A percentile compares a stretch with the other conserved stretches of the same genome.
Evolutionary conservation across 1,284 basidiomycete genomes (phyloP).

Genomic region (Cutaneotrichosporon curvatum): DNA sequence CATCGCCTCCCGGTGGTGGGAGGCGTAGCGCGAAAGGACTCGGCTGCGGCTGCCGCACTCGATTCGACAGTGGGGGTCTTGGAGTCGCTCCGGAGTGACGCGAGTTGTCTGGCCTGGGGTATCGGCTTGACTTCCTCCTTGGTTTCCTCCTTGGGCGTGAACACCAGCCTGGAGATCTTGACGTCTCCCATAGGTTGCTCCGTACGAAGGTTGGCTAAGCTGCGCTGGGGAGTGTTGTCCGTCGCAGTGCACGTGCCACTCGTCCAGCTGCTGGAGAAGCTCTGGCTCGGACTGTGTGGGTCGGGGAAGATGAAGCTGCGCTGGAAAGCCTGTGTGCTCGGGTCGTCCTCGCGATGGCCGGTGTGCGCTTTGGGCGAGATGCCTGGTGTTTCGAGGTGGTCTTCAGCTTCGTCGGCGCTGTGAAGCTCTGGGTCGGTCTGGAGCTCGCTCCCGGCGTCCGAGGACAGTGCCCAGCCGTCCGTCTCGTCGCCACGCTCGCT

Average conservation of each 20-base stretch:
- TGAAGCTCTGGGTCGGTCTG: not conserved
- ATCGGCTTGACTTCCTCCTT: not conserved
- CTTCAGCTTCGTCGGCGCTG: not conserved
- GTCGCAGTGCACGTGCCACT: not conserved
- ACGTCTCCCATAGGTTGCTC: too few species aligned
- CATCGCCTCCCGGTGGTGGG: not conserved
- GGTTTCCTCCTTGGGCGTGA: not conserved
- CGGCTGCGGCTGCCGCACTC: not conserved
- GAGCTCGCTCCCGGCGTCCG: slow-evolving; percentile 1
- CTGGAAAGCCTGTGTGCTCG: slow-evolving; percentile 7
- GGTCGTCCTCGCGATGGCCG: not conserved
- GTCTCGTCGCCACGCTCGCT: slow-evolving; percentile 5
- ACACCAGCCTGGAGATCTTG: not conserved
- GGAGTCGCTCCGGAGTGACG: not conserved
- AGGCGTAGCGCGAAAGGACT: not conserved
- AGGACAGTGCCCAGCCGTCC: slow-evolving; percentile 4
- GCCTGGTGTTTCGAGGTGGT: not conserved
- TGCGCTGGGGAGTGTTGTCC: slow-evolving; percentile 1
- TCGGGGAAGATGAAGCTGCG: slow-evolving; percentile 18
- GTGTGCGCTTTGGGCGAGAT: not conserved
- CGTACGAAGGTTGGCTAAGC: slow-evolving; percentile 2
- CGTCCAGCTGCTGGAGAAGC: not conserved
- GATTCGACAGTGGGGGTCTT: not conserved
- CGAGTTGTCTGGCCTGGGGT: not conserved
- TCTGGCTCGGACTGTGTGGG: slow-evolving; percentile 7